Evolutionary conservation across 129 eudicot species (phyloP).

Genomic region (Apium graveolens): DNA sequence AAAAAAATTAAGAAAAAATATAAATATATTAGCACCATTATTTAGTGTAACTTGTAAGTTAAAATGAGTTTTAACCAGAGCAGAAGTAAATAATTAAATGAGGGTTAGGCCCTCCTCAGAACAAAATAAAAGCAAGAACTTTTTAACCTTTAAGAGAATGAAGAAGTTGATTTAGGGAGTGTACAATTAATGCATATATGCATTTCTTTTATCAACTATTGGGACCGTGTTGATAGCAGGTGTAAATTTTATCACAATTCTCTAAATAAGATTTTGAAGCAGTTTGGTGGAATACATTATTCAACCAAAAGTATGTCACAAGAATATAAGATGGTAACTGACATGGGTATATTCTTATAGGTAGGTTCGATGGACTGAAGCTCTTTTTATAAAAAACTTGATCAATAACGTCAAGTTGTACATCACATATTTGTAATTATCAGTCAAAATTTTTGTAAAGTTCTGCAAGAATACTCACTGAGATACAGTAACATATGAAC

Average conservation of each 20-base stretch:
- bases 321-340: too few relatives aligned
- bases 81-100: background rate
- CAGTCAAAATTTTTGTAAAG: background rate
- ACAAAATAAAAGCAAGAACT: background rate
- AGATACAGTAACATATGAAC: background rate
- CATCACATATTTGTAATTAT: background rate
- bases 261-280: background rate
- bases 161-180: background rate
- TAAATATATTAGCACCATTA: background rate
- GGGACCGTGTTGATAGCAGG: background rate
- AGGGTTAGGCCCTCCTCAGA: background rate
- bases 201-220: background rate
- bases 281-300: background rate
- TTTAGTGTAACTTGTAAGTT: background rate
- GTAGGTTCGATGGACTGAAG: background rate
- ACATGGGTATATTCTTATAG: too few relatives aligned
- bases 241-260: background rate
- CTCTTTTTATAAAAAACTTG: background rate
- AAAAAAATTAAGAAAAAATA: background rate
- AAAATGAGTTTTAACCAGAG: background rate
- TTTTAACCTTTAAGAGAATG: background rate
- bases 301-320: too few relatives aligned
- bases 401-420: background rate
- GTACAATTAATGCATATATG: background rate
- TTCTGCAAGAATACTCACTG: background rate